Percentiles rank a stretch among this genome's conserved stretches.
These are phyloP conservation scores for Oemleria cerasiformis DNA, from an alignment of 306 rosid species.

Conservation along the genomic window DNA sequence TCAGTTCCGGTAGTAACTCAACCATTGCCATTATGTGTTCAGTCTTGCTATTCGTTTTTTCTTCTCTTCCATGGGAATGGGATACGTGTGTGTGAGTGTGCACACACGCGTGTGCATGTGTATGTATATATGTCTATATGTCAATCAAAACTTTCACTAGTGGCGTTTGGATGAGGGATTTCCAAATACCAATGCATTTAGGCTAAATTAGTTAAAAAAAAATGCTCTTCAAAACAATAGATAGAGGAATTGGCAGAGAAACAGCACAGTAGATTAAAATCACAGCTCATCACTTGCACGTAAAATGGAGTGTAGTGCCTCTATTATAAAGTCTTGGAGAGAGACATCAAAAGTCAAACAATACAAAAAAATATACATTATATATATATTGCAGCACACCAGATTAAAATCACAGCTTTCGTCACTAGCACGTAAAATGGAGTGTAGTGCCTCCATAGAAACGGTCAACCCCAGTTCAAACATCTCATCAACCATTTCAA, in stretches of 20 bases:
- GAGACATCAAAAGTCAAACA: not conserved
- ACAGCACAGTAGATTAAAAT: too few relatives aligned
- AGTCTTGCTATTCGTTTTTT: not conserved
- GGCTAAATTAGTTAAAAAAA: too few relatives aligned
- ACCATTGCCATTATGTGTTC: not conserved
- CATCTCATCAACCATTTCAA: slow-evolving; percentile 63
- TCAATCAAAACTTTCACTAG: not conserved
- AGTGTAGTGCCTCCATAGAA: slow-evolving; percentile 41
- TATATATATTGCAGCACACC: slow-evolving; percentile 44
- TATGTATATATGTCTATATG: not conserved
- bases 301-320: too few relatives aligned
- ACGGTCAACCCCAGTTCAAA: slow-evolving; percentile 52
- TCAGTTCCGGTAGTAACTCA: not conserved
- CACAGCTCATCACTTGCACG: too few relatives aligned
- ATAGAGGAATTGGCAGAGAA: too few relatives aligned
- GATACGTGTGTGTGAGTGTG: too few relatives aligned
- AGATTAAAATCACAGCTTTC: slow-evolving; percentile 57
- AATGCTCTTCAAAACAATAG: too few relatives aligned
- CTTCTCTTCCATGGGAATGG: not conserved
- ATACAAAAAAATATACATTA: too few relatives aligned
- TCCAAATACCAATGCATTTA: too few relatives aligned
- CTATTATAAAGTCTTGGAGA: not conserved
- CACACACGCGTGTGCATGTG: not conserved
- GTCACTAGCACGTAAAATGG: slow-evolving; percentile 49
- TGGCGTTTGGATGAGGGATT: too few relatives aligned